Evolutionary conservation across 495 filamentous ascomycete genomes (phyloP), one percentile per base, ranked within the genome.

Genomic region (Neurospora sp.): DNA sequence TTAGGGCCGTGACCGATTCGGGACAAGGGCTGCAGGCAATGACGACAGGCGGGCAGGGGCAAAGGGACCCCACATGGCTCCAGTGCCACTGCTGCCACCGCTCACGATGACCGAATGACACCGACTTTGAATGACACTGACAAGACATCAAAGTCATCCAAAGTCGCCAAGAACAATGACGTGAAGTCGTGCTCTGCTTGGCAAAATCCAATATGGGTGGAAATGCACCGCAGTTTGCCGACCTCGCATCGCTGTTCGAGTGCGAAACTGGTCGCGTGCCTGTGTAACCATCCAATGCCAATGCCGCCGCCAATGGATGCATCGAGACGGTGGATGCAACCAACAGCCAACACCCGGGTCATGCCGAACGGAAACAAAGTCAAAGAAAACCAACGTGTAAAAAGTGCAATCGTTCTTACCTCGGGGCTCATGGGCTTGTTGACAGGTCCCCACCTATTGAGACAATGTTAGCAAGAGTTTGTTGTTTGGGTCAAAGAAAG

Each of bases 371-470:
- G 31, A 35, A 35, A 35, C 35, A 35, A 35, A 35, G 35, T 35
- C 35, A 35, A 35, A 35, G 35, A 35, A 35, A 35, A 35, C 35
- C 35, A 76, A 69, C 37, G 40, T 39, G 12, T 35, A 44, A 14
- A 74, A 39, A 69, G 72, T 41, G 69, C 39, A 54, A 14, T 41
- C 14, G 54, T 39, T 74, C 94, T 90, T 90, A 99, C 96, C 85
- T 98, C 95, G 77, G 94, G 92, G 75, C 89, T 90, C 96, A 99
- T 99, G 72, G 96, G 92, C 90, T 97, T 98, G 88, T 99, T 99
- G 76, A 99, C 96, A 54, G 96, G 96, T 75, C 86, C 86, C 85
- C 85, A 87, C 84, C 84, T 86, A 75, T 72, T 38, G 39, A 31
- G 12, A 46, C 44, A 12, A 23, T 72, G 71, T 73, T 31, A 74